phyloP scores from a whole-genome alignment of 257 asterid genomes.

The Leonotis leonurus region DNA sequence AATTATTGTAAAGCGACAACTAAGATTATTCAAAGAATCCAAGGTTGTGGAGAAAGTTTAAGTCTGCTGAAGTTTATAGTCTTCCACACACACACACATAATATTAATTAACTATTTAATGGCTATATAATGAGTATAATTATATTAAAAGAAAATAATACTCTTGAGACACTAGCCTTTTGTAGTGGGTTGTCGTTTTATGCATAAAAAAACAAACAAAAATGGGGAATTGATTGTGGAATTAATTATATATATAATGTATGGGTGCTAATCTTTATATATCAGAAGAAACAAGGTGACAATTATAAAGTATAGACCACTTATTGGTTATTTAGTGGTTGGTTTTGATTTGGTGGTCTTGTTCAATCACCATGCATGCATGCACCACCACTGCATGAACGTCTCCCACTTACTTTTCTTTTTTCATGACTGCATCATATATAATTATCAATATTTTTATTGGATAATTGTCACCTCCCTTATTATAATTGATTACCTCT shows the following conservation, averaged over 20 bases:
- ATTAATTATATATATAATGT: not conserved
- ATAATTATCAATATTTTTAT: not conserved
- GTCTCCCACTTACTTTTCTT: slow-evolving; percentile 3
- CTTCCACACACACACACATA: not conserved
- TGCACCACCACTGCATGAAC: slow-evolving; percentile 29
- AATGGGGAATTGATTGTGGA: not conserved
- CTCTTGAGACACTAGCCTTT: slow-evolving; percentile 5
- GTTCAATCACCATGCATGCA: slow-evolving; percentile 34
- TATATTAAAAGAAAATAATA: not conserved
- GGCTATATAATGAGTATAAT: not conserved
- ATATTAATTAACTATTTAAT: not conserved
- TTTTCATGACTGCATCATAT: not conserved
- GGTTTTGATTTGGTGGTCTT: slow-evolving; percentile 26
- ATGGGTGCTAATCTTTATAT: not conserved
- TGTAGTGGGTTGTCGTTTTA: slow-evolving; percentile 40
- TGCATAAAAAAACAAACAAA: slow-evolving; percentile 24
- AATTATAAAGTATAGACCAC: slow-evolving; percentile 23
- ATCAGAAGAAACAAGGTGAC: not conserved
- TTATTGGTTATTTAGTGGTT: slow-evolving; percentile 32
- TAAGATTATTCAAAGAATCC: not conserved
- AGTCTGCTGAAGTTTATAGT: not conserved
- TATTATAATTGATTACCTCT: not conserved
- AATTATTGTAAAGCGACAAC: not conserved
- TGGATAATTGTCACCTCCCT: slow-evolving; percentile 10
- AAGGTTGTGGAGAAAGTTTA: not conserved